Conservation (phyloP, 805 yeast species). For the Sugiyamaella floridensis region DNA sequence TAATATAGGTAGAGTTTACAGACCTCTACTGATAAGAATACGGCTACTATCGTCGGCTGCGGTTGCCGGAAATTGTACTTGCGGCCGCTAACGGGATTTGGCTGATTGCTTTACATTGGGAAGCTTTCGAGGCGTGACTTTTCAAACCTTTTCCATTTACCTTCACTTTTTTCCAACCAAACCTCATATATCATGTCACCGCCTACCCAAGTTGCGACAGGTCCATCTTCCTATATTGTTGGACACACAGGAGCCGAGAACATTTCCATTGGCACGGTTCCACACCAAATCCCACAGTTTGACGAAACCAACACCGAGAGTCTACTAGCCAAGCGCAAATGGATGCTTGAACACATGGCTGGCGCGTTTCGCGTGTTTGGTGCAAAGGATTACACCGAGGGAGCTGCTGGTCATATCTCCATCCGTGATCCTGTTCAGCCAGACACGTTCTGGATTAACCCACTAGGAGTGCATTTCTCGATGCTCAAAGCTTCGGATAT, state of each 20-base stretch:
- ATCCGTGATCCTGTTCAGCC: slow-evolving; percentile 77
- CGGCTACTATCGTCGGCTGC: background rate
- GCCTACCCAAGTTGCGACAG: background rate
- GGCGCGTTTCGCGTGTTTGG: slow-evolving; percentile 79
- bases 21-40: background rate
- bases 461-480: slow-evolving; percentile 71
- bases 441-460: slow-evolving; percentile 84
- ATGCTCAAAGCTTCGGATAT: slow-evolving; percentile 53
- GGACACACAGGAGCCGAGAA: slow-evolving; percentile 47
- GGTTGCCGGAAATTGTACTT: background rate
- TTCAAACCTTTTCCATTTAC: background rate
- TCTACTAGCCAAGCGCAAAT: slow-evolving; percentile 39
- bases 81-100: background rate
- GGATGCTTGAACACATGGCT: slow-evolving; percentile 68
- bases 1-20: too few relatives aligned
- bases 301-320: slow-evolving; percentile 32
- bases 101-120: background rate
- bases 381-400: slow-evolving; percentile 69
- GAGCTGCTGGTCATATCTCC: slow-evolving; percentile 81
- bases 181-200: background rate
- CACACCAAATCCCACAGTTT: slow-evolving; percentile 46
- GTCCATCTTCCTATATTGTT: background rate
- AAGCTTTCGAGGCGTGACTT: background rate
- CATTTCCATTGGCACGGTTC: slow-evolving; percentile 43
- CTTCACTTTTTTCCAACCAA: background rate